Evolutionary conservation across 2,329 filamentous ascomycete genomes (phyloP), one percentile per base, ranked within the genome.

Genomic region (Paracamarosporium sp.): DNA sequence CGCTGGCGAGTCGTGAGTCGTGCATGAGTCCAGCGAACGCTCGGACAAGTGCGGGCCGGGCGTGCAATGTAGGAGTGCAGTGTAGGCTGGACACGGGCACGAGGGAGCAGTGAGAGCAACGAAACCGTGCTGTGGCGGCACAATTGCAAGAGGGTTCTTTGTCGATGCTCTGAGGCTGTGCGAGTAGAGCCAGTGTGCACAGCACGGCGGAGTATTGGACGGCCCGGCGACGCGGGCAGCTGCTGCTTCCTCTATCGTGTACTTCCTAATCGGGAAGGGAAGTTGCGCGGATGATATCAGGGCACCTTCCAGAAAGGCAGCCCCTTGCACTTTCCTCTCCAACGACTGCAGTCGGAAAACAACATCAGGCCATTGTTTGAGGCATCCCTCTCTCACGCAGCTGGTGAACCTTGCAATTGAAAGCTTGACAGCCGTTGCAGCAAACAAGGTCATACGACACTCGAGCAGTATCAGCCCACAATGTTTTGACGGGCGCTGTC

Each of bases 371-470:
- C 67, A 71, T 70, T 70, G 69, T 71, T 71, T 69, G 53, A 53
- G 50, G 33, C 44, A 45, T 30, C 44, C 33, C 43, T 27, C 54
- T n/a, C 28, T 57, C 33, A 46, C 54, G 55, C 40, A 31, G 50
- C 52, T 55, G 50, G n/a, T 50, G 27, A 41, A 31, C 48, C 53
- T 17, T 20, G 53, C 36, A 40, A 24, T 27, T 24, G 28, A 31
- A 50, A 47, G 40, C 58, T 48, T 57, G 55, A 61, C 59, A 61
- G 55, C 47, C 48, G 61, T 56, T 66, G 69, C 65, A 50, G 57
- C 67, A 68, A 73, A 73, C 69, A 71, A 66, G 50, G 60, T 73
- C 64, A 67, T 71, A 69, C 68, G 69, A 73, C 53, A 69, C 66
- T 64, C 62, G 63, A 65, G 63, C 44, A 56, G 53, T 55, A 54